These are phyloP conservation scores for Pichia phayaonensis DNA, from an alignment of 805 yeast genomes.

Conservation along the genomic window DNA sequence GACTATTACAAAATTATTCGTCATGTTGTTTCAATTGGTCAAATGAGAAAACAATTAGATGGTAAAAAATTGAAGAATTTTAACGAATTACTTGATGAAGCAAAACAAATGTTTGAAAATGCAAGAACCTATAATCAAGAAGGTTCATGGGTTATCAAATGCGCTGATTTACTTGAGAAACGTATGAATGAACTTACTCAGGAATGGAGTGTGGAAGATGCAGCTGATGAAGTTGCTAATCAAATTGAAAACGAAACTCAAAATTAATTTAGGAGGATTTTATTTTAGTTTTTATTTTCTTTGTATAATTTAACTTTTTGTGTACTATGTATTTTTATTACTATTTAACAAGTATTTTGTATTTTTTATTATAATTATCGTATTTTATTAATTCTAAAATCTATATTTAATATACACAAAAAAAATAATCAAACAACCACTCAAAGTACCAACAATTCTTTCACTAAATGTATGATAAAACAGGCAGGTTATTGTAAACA, in stretches of 20 bases:
- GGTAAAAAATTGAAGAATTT: constrained; percentile 30
- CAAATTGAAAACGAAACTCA: not conserved
- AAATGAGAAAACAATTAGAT: constrained; percentile 40
- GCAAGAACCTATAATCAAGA: constrained; percentile 66
- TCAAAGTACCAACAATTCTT: constrained; percentile 35
- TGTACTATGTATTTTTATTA: not conserved
- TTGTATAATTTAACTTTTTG: not conserved
- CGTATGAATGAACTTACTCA: constrained; percentile 22
- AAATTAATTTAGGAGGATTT: not conserved
- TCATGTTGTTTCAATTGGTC: constrained; percentile 52
- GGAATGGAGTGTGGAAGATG: constrained; percentile 8
- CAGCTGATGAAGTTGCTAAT: not conserved
- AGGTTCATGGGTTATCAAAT: constrained; percentile 54
- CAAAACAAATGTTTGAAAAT: constrained; percentile 52
- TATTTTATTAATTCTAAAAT: not conserved
- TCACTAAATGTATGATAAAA: constrained; percentile 44
- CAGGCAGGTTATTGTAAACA: constrained; percentile 37
- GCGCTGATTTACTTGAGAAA: constrained; percentile 43
- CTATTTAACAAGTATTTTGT: not conserved
- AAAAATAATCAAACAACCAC: constrained; percentile 32
- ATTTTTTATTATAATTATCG: not conserved
- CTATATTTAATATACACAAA: constrained; percentile 17
- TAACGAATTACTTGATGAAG: constrained; percentile 42
- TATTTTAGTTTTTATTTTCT: not conserved
- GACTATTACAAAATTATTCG: constrained; percentile 70